Conservation (phyloP, 2,329 filamentous ascomycete genomes). For the Chaetomium olivaceum region DNA sequence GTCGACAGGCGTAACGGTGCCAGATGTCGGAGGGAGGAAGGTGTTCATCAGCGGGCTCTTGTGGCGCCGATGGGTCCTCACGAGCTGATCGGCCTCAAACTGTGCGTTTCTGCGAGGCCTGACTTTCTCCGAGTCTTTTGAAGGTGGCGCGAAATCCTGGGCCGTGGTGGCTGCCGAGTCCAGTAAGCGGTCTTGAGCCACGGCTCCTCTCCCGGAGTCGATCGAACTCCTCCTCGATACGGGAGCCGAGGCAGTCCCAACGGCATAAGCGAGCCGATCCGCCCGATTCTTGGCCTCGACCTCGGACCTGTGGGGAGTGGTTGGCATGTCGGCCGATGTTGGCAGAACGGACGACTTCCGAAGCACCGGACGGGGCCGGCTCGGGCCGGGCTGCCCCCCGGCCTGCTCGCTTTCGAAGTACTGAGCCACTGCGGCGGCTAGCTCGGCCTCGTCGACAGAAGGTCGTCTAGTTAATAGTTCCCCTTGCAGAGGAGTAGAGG, state of each 20-base stretch:
- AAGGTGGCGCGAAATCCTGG: slow-evolving; percentile 15
- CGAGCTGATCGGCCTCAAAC: slow-evolving; percentile 30
- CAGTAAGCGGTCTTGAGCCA: slow-evolving; percentile 19
- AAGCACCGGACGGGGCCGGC: slow-evolving; percentile 34
- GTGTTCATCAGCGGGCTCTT: slow-evolving; percentile 28
- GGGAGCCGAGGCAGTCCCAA: slow-evolving; percentile 37
- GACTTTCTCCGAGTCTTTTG: slow-evolving; percentile 13
- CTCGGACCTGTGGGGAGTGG: slow-evolving; percentile 34
- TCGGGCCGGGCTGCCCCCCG: slow-evolving; percentile 25
- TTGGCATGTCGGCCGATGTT: slow-evolving; percentile 24
- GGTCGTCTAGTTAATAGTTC: slow-evolving; percentile 26
- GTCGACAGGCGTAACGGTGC: slow-evolving; percentile 50
- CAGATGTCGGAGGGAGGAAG: slow-evolving; percentile 45
- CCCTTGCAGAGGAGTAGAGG: slow-evolving; percentile 16
- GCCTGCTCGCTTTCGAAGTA: slow-evolving; percentile 33
- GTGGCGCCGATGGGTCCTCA: slow-evolving; percentile 29
- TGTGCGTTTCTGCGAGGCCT: slow-evolving; percentile 25
- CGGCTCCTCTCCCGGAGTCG: slow-evolving; percentile 26
- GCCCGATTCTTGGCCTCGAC: slow-evolving; percentile 40
- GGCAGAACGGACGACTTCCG: slow-evolving; percentile 30
- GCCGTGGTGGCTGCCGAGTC: slow-evolving; percentile 5
- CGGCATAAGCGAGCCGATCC: slow-evolving; percentile 39
- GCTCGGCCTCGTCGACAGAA: slow-evolving; percentile 34
- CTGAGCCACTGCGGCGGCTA: slow-evolving; percentile 32
- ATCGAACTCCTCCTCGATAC: slow-evolving; percentile 35